Evolutionary conservation across 352 stramenopile genomes (phyloP).

Genomic region (Globisporangium carolinianum): DNA sequence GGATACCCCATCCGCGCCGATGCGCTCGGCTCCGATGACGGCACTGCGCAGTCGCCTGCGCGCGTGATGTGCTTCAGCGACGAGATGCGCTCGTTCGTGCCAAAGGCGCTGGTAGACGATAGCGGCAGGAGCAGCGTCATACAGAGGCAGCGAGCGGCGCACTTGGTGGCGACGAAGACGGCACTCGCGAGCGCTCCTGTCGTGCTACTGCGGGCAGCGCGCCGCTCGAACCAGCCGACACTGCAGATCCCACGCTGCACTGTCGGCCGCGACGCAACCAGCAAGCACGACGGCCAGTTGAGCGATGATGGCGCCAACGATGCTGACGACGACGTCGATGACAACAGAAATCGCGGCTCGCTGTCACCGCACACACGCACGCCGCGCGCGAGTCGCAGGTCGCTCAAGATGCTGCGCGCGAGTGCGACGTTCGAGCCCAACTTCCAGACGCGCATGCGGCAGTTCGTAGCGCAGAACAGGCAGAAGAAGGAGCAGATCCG

Average conservation of each 20-base stretch:
- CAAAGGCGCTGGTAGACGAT: not conserved
- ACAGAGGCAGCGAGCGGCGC: too few species aligned
- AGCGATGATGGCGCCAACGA: too few species aligned
- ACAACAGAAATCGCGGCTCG: not conserved
- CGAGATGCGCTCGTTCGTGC: slow-evolving; percentile 11
- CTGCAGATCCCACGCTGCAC: too few species aligned
- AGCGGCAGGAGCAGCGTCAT: not conserved
- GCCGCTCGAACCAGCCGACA: not conserved
- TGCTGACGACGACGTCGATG: not conserved
- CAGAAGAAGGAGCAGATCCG: slow-evolving; percentile 44
- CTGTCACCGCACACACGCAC: too few species aligned
- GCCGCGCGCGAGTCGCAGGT: slow-evolving; percentile 19
- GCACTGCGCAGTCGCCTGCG: not conserved
- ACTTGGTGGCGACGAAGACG: too few species aligned
- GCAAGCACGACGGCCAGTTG: too few species aligned
- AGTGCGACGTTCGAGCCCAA: slow-evolving; percentile 50
- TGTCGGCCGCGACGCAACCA: too few species aligned
- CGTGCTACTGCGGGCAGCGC: not conserved
- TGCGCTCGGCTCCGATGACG: not conserved
- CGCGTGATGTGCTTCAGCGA: slow-evolving; percentile 15
- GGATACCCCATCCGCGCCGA: not conserved
- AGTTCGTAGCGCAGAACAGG: slow-evolving; percentile 30
- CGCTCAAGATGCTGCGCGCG: slow-evolving; percentile 29
- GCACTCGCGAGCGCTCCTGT: too few species aligned
- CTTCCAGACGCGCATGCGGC: slow-evolving; percentile 54